phyloP scores from a whole-genome alignment of 352 stramenopile species.

The Elongisporangium prolatum region DNA sequence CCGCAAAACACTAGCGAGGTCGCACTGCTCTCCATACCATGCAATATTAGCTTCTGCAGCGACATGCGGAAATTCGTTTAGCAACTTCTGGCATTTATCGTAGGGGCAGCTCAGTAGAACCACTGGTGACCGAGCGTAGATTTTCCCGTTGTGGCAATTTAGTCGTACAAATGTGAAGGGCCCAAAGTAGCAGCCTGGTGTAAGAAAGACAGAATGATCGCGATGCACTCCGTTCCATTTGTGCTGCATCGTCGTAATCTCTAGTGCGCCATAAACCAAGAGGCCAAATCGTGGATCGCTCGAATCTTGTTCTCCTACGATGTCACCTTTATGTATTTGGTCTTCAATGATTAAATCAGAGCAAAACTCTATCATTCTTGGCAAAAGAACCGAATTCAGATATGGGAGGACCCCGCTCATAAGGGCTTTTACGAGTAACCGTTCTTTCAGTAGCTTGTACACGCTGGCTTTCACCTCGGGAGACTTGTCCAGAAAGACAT shows the following conservation, averaged over 20 bases:
- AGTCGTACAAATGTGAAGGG: constrained; percentile 71
- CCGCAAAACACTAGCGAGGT: constrained; percentile 54
- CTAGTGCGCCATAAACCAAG: constrained; percentile 63
- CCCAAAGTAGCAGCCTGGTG: constrained; percentile 63
- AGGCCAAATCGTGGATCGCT: constrained; percentile 43
- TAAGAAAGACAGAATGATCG: constrained; percentile 55
- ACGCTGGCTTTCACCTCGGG: constrained; percentile 48
- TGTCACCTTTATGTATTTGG: constrained; percentile 49
- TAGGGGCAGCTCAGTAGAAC: constrained; percentile 57
- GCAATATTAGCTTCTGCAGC: constrained; percentile 66
- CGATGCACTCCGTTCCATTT: constrained; percentile 16
- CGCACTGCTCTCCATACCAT: constrained; percentile 66
- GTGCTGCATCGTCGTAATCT: constrained; percentile 45
- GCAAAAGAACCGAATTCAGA: constrained; percentile 46
- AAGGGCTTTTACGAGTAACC: constrained; percentile 62
- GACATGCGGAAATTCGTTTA: constrained; percentile 51
- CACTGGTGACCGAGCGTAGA: constrained; percentile 40
- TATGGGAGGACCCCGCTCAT: constrained; percentile 72
- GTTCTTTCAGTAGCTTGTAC: constrained; percentile 59
- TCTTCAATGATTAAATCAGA: constrained; percentile 64
- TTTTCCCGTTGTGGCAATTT: constrained; percentile 37
- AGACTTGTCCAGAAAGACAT: constrained; percentile 50
- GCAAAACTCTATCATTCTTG: constrained; percentile 52
- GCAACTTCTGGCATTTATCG: constrained; percentile 35
- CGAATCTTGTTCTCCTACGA: constrained; percentile 42